Conservation (phyloP, 139 green algal species). For the Chlorella vulgaris region DNA sequence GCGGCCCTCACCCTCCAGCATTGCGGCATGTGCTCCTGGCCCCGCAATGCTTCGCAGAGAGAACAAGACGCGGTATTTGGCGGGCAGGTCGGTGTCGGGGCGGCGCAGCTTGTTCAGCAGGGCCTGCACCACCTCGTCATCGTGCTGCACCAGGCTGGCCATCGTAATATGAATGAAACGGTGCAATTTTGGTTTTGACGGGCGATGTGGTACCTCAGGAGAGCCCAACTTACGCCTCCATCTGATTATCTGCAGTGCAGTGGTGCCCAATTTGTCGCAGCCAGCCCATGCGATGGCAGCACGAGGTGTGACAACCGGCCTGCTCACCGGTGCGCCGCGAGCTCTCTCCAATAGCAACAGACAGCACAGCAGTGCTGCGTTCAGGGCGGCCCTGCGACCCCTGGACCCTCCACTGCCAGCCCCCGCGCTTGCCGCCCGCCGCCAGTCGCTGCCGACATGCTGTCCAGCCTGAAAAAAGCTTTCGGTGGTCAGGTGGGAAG, state of each 20-base stretch:
- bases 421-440: neutral
- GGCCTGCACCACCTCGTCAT: slow-evolving; percentile 39
- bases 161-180: neutral
- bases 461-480: slow-evolving; percentile 11
- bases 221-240: no score
- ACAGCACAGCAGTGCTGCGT: neutral
- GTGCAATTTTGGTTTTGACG: no score
- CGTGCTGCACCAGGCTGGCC: slow-evolving; percentile 14
- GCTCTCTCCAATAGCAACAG: neutral
- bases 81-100: slow-evolving; percentile 53
- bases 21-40: slow-evolving; percentile 54
- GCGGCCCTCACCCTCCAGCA: slow-evolving; percentile 61
- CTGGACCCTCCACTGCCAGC: neutral
- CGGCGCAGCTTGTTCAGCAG: slow-evolving; percentile 63
- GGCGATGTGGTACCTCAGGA: no score
- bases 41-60: slow-evolving; percentile 73
- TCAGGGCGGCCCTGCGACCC: neutral
- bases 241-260: no score
- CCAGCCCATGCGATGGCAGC: no score
- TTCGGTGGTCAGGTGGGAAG: slow-evolving; percentile 22
- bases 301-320: neutral
- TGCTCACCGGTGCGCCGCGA: neutral
- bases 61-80: slow-evolving; percentile 86
- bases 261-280: no score
- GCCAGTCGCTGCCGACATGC: neutral